A percentile compares a stretch with the other conserved stretches of the same genome.
These are phyloP conservation scores for Ettlia oleoabundans DNA, from an alignment of 139 green algal genomes.

Conservation along the genomic window DNA sequence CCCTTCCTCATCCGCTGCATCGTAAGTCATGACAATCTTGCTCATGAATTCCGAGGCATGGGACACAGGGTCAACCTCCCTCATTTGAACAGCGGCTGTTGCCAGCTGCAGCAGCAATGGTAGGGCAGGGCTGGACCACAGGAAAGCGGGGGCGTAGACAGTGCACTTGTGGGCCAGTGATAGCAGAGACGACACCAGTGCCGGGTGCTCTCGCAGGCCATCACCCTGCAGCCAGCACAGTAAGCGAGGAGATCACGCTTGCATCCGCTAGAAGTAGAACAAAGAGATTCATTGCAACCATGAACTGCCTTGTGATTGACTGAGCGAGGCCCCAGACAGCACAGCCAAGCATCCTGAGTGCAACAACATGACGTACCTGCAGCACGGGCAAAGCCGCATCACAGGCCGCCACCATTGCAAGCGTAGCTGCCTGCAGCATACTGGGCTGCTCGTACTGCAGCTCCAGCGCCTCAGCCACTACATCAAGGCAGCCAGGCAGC, in stretches of 20 bases:
- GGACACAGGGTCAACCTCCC: conserved; percentile 63
- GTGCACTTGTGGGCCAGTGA: conserved; percentile 63
- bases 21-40: conserved; percentile 46
- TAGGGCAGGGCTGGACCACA: conserved; percentile 46
- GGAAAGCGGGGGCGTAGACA: conserved; percentile 62
- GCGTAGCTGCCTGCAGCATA: background rate
- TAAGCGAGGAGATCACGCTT: too few relatives aligned
- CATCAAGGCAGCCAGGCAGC: conserved; percentile 52
- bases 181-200: conserved; percentile 64
- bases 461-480: conserved; percentile 65
- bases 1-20: background rate
- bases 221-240: too few relatives aligned
- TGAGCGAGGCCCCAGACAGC: too few relatives aligned
- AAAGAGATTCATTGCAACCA: too few relatives aligned
- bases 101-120: conserved; percentile 51
- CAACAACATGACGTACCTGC: too few relatives aligned
- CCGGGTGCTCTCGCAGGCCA: conserved; percentile 36
- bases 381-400: conserved; percentile 34
- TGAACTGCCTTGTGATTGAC: too few relatives aligned
- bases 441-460: conserved; percentile 40
- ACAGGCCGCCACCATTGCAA: conserved; percentile 40
- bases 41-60: conserved; percentile 56
- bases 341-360: too few relatives aligned
- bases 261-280: too few relatives aligned
- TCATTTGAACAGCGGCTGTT: conserved; percentile 31